Base-by-base conservation (phyloP, 345 rosid species). In the Psidium friedrichsthalianum region DNA sequence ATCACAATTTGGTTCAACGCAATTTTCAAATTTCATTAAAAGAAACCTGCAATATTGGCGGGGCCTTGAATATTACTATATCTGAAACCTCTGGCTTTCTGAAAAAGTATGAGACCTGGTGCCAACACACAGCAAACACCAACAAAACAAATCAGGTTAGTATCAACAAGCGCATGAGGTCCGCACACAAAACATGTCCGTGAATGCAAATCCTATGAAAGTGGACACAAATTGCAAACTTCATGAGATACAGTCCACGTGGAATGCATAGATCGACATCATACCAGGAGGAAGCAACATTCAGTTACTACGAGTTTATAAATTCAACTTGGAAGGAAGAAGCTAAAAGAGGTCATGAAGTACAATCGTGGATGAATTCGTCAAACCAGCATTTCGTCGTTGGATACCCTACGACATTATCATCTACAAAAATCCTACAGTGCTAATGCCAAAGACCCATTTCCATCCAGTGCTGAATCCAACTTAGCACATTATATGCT, bases 1-100 rank as follows among this genome's bases (percentile, higher is more conserved):
- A 56, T 11, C 51, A 57, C n/a, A 69, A 69, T 12, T 32, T 69
- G 47, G 78, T 32, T 8, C 9, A 18, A 69, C 6, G 80, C 29
- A 57, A 51, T 18, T 51, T 27, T 24, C 42, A 52, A 56, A 56
- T 25, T 51, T 15, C 80, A 69, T 18, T 36, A 69, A 18, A 69
- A 69, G 47, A 11, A 85, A 95, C 99, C 95, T 92, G 92, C 90
- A 95, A 86, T 86, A 92, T 61, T 49, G 94, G 92, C 87, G 99
- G 99, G 56, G 96, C 96, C 92, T 91, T 94, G 88, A 95, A 95
- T 86, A 95, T 93, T 81, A 95, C 98, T 22, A 94, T 95, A 86
- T 97, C 98, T 2, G 93, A 93, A 85, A 95, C 97, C 88, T 94
- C 95, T 20, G 99, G 99, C 89, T 93, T 90, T 85, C 95, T 93